Conservation (phyloP, 139 green algal species). For the Microglena sp. region DNA sequence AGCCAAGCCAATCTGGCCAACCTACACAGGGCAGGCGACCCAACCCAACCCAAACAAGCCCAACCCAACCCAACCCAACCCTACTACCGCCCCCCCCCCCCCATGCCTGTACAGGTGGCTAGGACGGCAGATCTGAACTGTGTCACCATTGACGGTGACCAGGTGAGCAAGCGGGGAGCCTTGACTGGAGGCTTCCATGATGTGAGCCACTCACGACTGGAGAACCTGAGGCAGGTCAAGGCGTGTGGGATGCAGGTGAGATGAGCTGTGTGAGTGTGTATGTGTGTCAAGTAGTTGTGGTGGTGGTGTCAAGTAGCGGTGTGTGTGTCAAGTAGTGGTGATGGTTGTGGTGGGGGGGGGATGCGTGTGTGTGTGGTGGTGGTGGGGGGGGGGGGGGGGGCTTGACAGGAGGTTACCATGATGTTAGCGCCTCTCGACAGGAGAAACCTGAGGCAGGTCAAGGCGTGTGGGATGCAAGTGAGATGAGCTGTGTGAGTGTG, state of each 20-base stretch:
- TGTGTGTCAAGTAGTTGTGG: not conserved
- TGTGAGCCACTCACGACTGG: conserved; percentile 30
- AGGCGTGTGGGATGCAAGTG: conserved; percentile 6
- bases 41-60: too few relatives aligned
- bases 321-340: too few relatives aligned
- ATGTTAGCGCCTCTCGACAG: conserved; percentile 40
- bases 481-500: not conserved
- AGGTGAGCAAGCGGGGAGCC: conserved; percentile 58
- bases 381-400: conserved; percentile 60
- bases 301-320: too few relatives aligned
- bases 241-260: conserved; percentile 11
- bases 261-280: not conserved
- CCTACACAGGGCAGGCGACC: too few relatives aligned
- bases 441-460: conserved; percentile 38
- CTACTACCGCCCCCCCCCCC: not conserved
- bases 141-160: conserved; percentile 84
- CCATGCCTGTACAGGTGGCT: not conserved
- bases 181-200: conserved; percentile 76
- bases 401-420: conserved; percentile 70
- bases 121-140: conserved; percentile 53
- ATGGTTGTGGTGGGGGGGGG: too few relatives aligned
- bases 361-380: too few relatives aligned
- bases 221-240: conserved; percentile 35
- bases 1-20: too few relatives aligned
- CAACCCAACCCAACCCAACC: too few relatives aligned